Conservation (phyloP, 225 moss, liverwort and hornwort species). For the Pseudoscleropodium purum region DNA sequence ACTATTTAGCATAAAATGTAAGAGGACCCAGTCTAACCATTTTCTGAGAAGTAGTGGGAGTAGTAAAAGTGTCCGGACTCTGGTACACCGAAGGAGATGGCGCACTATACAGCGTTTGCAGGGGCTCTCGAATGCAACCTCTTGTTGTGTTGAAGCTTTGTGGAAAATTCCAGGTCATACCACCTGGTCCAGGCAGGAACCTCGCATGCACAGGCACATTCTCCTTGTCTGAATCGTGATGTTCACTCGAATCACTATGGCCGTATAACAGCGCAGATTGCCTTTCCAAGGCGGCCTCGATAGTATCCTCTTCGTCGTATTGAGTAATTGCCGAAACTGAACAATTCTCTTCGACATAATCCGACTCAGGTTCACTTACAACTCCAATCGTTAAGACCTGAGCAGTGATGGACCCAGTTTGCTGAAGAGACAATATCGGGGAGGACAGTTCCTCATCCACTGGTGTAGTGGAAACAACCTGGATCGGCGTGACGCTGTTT, state of each 20-base stretch:
- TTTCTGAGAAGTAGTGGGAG: conserved; percentile 23
- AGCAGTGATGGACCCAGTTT: conserved; percentile 23
- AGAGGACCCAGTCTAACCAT: conserved; percentile 9
- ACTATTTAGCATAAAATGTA: background rate
- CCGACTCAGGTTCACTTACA: conserved; percentile 15
- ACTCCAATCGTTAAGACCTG: conserved; percentile 5
- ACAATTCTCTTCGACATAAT: conserved; percentile 6
- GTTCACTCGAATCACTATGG: conserved; percentile 25
- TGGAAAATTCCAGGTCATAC: background rate
- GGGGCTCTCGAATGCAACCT: conserved; percentile 32
- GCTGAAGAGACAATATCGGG: conserved; percentile 58
- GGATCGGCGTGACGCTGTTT: conserved; percentile 6
- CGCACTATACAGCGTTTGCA: conserved; percentile 44
- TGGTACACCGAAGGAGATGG: conserved; percentile 20
- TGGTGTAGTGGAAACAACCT: background rate
- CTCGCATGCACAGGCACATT: conserved; percentile 26
- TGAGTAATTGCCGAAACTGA: conserved; percentile 17
- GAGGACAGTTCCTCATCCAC: conserved; percentile 7
- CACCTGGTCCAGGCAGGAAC: background rate
- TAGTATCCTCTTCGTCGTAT: background rate
- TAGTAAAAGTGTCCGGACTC: conserved; percentile 32
- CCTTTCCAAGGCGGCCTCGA: conserved; percentile 14
- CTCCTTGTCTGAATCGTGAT: conserved; percentile 67
- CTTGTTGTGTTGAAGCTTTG: background rate
- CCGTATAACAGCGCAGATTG: conserved; percentile 5